Conservation (phyloP, 768 basidiomycete genomes). For the Termitomyces sp. region DNA sequence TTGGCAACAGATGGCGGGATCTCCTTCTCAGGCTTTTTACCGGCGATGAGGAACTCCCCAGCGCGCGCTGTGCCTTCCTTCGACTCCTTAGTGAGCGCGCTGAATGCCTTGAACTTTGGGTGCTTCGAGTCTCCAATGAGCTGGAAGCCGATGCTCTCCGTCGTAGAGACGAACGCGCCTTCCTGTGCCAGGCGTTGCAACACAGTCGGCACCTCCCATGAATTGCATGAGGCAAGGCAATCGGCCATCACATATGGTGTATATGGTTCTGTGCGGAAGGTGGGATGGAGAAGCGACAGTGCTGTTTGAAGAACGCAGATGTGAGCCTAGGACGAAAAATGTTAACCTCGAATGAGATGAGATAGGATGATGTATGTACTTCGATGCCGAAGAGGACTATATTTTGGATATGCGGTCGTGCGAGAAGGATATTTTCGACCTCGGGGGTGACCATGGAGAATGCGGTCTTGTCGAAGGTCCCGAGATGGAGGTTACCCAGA, state of each 20-base stretch:
- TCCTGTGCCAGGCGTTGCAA: conserved; percentile 21
- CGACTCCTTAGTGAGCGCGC: conserved; percentile 20
- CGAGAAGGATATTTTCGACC: conserved; percentile 49
- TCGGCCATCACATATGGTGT: conserved; percentile 23
- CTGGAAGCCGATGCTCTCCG: conserved; percentile 24
- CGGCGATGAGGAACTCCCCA: conserved; percentile 19
- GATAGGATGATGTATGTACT: conserved; percentile 35
- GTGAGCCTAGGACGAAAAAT: conserved; percentile 24
- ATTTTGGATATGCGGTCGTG: conserved; percentile 48
- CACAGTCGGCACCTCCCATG: conserved; percentile 22
- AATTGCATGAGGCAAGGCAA: conserved; percentile 20
- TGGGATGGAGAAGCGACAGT: conserved; percentile 30
- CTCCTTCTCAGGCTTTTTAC: not conserved
- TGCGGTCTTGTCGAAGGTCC: conserved; percentile 69
- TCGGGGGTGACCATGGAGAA: conserved; percentile 87
- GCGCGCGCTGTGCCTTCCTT: conserved; percentile 19
- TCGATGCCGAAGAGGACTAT: conserved; percentile 88
- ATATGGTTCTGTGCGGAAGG: conserved; percentile 18
- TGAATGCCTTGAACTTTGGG: conserved; percentile 22
- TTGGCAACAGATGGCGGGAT: not conserved
- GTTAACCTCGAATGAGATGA: not conserved
- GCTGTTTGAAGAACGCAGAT: conserved; percentile 77
- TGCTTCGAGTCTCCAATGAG: conserved; percentile 20
- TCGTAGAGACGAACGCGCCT: conserved; percentile 19
- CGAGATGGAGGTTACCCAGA: conserved; percentile 57